Conservation (phyloP, 2,329 filamentous ascomycete genomes). For the Alternaria conjuncta region DNA sequence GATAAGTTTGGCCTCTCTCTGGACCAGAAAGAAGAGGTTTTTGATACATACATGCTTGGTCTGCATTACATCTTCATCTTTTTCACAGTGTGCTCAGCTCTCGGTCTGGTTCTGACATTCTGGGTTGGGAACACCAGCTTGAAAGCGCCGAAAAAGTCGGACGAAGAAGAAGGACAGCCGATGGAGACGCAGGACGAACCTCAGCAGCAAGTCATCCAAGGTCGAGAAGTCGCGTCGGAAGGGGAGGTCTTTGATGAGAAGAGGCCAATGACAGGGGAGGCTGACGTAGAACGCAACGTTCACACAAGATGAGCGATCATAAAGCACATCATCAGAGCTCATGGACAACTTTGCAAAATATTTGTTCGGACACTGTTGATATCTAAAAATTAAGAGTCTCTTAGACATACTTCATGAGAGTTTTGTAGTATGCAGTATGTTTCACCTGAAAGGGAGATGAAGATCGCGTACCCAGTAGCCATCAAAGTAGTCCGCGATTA, state of each 20-base stretch:
- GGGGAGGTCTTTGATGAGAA: background rate
- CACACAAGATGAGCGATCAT: background rate
- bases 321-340: background rate
- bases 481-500: background rate
- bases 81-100: constrained; percentile 22
- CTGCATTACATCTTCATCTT: constrained; percentile 28
- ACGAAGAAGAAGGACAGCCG: constrained; percentile 8
- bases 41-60: constrained; percentile 26
- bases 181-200: background rate
- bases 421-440: background rate
- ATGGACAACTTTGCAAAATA: background rate
- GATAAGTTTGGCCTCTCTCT: constrained; percentile 15
- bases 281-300: background rate
- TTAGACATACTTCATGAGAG: background rate
- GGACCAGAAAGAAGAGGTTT: constrained; percentile 12
- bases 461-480: no score
- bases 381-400: background rate
- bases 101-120: constrained; percentile 23
- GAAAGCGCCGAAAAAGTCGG: constrained; percentile 27
- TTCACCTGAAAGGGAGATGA: background rate
- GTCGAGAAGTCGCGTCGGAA: background rate
- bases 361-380: background rate
- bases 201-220: background rate
- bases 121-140: constrained; percentile 32
- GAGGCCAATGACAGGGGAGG: background rate